Base-by-base conservation (phyloP, 371 early-diverging fungal species). In the Rhizomucor pusillus region DNA sequence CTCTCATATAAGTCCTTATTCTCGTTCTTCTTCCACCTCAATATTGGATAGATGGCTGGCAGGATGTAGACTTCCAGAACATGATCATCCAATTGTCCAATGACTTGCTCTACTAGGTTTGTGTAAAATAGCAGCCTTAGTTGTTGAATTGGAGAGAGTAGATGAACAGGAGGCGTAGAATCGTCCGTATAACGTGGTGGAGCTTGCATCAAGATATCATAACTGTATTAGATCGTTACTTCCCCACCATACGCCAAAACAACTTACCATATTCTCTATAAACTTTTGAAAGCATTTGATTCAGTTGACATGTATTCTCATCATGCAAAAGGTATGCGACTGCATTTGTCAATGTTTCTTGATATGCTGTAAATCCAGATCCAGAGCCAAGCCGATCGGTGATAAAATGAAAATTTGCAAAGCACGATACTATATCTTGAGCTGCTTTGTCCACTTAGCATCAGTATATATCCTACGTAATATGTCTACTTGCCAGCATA, bases 1-100 rank as follows among this genome's bases (percentile, higher is more conserved):
- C 85, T 84, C 61, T 86, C 87, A 40, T 82, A 86, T 7, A 84
- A 41, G 11, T 79, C 74, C 14, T 73, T 62, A 48, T 80, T 73
- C 19, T 69, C 66, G 23, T 71, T 66, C 46, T 59, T 59, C 34
- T 68, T 75, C 74, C 75, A 75, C 46, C 72, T 73, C 9, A 84
- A 57, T 25, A 81, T 61, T 6, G 82, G 82, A 33, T 84, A 84
- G n/a, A 82, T 77, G 12, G 76, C 66, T 19, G 84, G 81, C 18
- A 84, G 52, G 11, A 84, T 65, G 53, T 70, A 57, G 5, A 67
- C 39, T 46, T 82, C 82, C 23, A 84, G 47, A 11, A 78, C 61
- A 4, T 35, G 13, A 29, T 80, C 81, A 20, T 82, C 80, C 5
- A 82, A 49, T 5, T 59, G 52, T 0, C 52, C 36, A 67, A 81